Base-by-base conservation (phyloP, 2,329 filamentous ascomycete species). In the Epichloe sibirici region DNA sequence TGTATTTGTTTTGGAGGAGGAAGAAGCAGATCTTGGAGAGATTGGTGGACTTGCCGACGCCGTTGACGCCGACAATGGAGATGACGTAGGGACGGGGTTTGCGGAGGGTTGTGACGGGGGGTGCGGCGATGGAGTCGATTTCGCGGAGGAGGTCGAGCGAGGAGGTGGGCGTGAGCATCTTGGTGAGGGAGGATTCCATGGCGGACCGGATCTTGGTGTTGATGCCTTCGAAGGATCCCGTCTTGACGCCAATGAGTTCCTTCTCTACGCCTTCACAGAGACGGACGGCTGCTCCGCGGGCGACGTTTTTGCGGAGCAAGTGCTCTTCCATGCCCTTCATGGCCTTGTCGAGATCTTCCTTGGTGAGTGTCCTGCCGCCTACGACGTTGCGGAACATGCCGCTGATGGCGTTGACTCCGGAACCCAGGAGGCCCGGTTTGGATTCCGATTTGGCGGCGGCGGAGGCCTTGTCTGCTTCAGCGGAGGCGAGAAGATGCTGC, bases 11-110 rank as follows among this genome's bases (percentile, higher is more conserved):
- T 69, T 98, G 91, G 35, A 98, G 76, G 39, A 98, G 76, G 73
- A 98, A 98, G 72, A 93, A 98, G 69, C 90, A 95, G 59, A 98
- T 95, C 70, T 98, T 98, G 68, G 88, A 91, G 39, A 98, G 77
- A 66, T 96, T 97, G 50, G 93, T 98, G 15, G 90, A 96, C 73
- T 98, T 98, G 64, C 93, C 93, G 39, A 98, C 93, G 51, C 93
- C 93, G 67, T 98, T 98, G 65, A 98, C 93, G 56, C 93, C 93
- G 44, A 98, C 93, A 56, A 98, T 95, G 53, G 90, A 96, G 66
- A 98, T 94, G 62, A 97, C 91, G 66, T 97, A 98, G 44, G 93
- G 93, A 4, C 93, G 85, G 21, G 78, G 70, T 55, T 77, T 76
- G 59, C 79, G 73, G 55, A 83, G 75, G 34, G 82, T 83, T 3